A percentile compares a stretch with the other conserved stretches of the same genome.
phyloP scores from a whole-genome alignment of 495 filamentous ascomycete species.

The Aspergillus funiculosus region DNA sequence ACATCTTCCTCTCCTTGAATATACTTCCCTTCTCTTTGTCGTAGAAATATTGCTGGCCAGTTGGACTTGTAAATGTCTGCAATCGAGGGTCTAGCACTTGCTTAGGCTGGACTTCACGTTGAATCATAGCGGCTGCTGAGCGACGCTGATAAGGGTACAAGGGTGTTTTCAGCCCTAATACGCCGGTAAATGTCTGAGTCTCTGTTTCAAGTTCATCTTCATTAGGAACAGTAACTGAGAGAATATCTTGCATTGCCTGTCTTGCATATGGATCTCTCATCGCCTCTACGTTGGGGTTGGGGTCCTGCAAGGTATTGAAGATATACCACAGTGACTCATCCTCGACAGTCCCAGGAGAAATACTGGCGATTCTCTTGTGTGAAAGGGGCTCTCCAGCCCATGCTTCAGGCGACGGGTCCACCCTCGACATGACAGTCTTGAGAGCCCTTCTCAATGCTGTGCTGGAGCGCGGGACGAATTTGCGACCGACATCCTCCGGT shows the following conservation, averaged over 20 bases:
- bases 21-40: constrained; percentile 58
- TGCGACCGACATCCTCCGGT: constrained; percentile 58
- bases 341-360: constrained; percentile 25
- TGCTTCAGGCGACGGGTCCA: constrained; percentile 51
- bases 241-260: constrained; percentile 56
- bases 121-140: constrained; percentile 79
- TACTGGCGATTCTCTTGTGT: constrained; percentile 1
- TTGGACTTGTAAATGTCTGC: constrained; percentile 49
- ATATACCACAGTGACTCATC: constrained; percentile 69
- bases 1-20: constrained; percentile 57
- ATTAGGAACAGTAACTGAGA: constrained; percentile 26
- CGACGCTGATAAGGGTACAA: constrained; percentile 77
- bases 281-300: constrained; percentile 48
- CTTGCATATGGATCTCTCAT: constrained; percentile 52
- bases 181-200: constrained; percentile 25
- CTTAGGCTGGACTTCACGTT: constrained; percentile 64
- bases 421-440: constrained; percentile 43
- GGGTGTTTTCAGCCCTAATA: constrained; percentile 58
- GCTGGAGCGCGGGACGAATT: constrained; percentile 39
- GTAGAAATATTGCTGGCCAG: constrained; percentile 62
- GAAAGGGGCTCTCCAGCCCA: constrained; percentile 48
- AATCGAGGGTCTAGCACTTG: constrained; percentile 70
- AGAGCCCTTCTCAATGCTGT: constrained; percentile 40
- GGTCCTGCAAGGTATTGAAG: constrained; percentile 80
- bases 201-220: neutral